Percentiles rank a stretch among this genome's conserved stretches.
These are phyloP conservation scores for Microsporum audouinii DNA, from an alignment of 2,329 filamentous ascomycete genomes.

Conservation along the genomic window DNA sequence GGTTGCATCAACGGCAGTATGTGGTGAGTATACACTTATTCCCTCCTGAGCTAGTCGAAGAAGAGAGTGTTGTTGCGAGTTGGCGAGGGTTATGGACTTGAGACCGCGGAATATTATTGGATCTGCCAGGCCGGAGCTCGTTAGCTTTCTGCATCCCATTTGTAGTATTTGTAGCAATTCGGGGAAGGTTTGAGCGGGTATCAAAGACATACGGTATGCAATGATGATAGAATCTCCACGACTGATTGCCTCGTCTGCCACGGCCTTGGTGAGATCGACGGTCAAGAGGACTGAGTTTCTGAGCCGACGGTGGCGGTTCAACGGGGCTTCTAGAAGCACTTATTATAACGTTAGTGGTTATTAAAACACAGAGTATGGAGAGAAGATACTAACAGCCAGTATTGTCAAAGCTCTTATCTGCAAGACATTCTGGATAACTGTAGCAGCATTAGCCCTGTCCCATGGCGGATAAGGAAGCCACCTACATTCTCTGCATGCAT, in stretches of 20 bases:
- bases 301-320: slow-evolving; percentile 44
- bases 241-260: slow-evolving; percentile 79
- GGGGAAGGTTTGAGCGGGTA: neutral
- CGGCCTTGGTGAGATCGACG: slow-evolving; percentile 78
- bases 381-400: slow-evolving; percentile 54
- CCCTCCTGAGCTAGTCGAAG: slow-evolving; percentile 72
- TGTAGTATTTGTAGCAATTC: neutral
- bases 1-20: slow-evolving; percentile 86
- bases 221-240: slow-evolving; percentile 68
- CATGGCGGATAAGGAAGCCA: neutral
- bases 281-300: slow-evolving; percentile 65
- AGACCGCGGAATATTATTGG: slow-evolving; percentile 92
- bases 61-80: slow-evolving; percentile 78
- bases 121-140: slow-evolving; percentile 42
- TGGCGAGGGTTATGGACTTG: slow-evolving; percentile 72
- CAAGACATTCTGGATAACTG: slow-evolving; percentile 80
- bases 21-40: slow-evolving; percentile 90
- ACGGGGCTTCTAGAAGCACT: slow-evolving; percentile 61
- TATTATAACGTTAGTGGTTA: slow-evolving; percentile 1
- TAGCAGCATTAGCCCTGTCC: slow-evolving; percentile 3
- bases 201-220: slow-evolving; percentile 59
- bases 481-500: slow-evolving; percentile 69
- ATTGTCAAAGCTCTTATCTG: slow-evolving; percentile 89
- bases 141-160: neutral
- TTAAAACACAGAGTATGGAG: neutral